A percentile compares a stretch with the other conserved stretches of the same genome.
phyloP scores from a whole-genome alignment of 1,284 basidiomycete species.

The Ustilago bromivora region DNA sequence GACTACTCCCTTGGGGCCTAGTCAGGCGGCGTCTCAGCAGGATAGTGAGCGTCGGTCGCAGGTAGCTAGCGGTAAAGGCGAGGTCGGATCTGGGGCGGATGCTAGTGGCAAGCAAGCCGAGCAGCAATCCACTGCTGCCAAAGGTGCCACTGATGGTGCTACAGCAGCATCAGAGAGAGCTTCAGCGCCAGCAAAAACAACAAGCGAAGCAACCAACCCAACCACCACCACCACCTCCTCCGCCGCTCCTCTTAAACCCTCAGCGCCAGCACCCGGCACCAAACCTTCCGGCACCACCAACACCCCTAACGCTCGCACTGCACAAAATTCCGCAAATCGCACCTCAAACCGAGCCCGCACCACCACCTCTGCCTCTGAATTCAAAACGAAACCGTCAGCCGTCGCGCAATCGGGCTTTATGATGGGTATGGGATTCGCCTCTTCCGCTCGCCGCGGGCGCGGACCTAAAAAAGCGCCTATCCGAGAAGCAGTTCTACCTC shows the following conservation, averaged over 20 bases:
- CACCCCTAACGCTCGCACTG: constrained; percentile 20
- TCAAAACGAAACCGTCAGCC: constrained; percentile 53
- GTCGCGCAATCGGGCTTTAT: constrained; percentile 66
- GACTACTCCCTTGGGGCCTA: constrained; percentile 48
- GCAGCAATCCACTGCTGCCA: neutral
- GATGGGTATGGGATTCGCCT: constrained; percentile 64
- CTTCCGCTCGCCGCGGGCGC: constrained; percentile 33
- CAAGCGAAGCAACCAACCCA: constrained; percentile 1
- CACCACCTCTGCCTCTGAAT: constrained; percentile 29
- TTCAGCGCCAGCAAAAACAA: neutral
- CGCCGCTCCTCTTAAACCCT: constrained; percentile 1
- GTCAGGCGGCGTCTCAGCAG: constrained; percentile 6
- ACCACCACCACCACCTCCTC: constrained; percentile 2
- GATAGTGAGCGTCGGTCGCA: neutral
- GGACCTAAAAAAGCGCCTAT: constrained; percentile 59
- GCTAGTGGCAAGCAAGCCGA: constrained; percentile 4
- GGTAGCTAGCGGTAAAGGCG: neutral
- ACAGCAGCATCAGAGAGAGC: neutral
- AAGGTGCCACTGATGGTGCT: neutral
- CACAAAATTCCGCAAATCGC: constrained; percentile 15
- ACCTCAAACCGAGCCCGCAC: constrained; percentile 21
- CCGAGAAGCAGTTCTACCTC: constrained; percentile 63
- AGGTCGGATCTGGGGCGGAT: neutral
- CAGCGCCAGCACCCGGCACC: constrained; percentile 2
- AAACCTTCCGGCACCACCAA: constrained; percentile 18